These are phyloP conservation scores for Mycena rebaudengoi DNA, from an alignment of 768 basidiomycete genomes.

Conservation along the genomic window DNA sequence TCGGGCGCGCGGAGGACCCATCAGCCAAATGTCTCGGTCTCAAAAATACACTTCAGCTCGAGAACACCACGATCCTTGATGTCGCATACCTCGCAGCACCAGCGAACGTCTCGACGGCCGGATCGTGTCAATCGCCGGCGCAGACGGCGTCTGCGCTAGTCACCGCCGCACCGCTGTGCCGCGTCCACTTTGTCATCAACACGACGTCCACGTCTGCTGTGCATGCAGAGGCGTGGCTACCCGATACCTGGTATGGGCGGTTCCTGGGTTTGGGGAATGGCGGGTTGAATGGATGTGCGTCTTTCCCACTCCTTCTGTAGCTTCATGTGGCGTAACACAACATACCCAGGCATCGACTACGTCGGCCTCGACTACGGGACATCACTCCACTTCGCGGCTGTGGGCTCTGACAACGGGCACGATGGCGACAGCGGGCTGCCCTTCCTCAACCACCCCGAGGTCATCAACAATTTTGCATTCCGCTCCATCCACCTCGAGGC, in stretches of 20 bases:
- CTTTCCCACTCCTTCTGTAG: neutral
- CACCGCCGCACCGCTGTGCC: conserved; percentile 1
- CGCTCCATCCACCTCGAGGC: conserved; percentile 2
- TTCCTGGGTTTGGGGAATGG: conserved; percentile 18
- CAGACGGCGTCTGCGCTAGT: neutral
- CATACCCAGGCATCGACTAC: conserved; percentile 11
- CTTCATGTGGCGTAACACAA: too few relatives aligned
- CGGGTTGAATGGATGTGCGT: conserved; percentile 13
- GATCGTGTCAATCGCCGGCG: conserved; percentile 4
- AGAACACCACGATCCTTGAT: too few relatives aligned
- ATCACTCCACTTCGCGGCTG: conserved; percentile 24
- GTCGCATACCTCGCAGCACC: neutral
- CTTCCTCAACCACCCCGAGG: conserved; percentile 28
- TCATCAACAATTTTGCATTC: conserved; percentile 29
- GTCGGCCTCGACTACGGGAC: neutral
- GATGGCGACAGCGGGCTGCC: conserved; percentile 19
- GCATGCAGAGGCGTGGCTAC: conserved; percentile 17
- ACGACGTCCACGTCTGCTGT: conserved; percentile 10
- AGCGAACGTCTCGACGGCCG: neutral
- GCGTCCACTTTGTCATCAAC: conserved; percentile 2
- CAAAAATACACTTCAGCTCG: neutral
- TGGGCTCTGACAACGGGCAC: conserved; percentile 30
- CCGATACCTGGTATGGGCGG: conserved; percentile 10
- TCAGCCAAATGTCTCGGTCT: neutral
- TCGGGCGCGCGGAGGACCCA: too few relatives aligned